Evolutionary conservation across 2,329 filamentous ascomycete species (phyloP).

Genomic region (Teratosphaeria viscida): DNA sequence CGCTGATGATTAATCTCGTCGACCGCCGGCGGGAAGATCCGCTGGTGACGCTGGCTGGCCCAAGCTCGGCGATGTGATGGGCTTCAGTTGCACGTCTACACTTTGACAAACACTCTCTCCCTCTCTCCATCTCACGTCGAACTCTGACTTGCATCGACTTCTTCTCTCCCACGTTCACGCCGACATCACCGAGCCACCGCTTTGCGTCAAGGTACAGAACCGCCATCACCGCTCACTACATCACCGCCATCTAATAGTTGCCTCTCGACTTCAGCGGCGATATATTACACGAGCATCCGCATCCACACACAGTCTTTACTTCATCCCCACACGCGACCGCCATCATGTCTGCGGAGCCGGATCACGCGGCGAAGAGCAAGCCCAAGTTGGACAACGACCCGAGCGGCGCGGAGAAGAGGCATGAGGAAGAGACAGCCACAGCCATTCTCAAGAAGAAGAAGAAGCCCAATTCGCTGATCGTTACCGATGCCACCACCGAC

Average conservation of each 20-base stretch:
- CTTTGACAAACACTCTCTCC: not conserved
- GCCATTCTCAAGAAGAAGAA: conserved; percentile 99
- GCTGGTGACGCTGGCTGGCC: not conserved
- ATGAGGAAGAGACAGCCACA: conserved; percentile 70
- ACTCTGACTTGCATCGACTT: not conserved
- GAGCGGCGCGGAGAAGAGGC: conserved; percentile 22
- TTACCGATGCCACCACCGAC: conserved; percentile 97
- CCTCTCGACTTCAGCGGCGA: not conserved
- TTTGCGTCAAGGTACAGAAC: not conserved
- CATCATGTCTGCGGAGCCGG: conserved; percentile 42
- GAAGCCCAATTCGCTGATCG: conserved; percentile 99
- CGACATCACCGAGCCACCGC: not conserved
- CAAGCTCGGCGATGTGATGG: not conserved
- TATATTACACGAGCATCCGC: not conserved
- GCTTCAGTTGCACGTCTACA: not conserved
- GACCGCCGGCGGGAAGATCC: not conserved
- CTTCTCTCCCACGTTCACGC: not conserved
- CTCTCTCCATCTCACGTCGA: not conserved
- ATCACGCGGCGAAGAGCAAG: conserved; percentile 36
- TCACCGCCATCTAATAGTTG: not conserved
- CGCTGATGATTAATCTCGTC: not conserved
- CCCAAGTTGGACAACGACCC: conserved; percentile 32
- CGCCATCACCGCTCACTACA: not conserved
- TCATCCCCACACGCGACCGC: conserved; percentile 35
- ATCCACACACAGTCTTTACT: not conserved